A percentile compares a stretch with the other conserved stretches of the same genome.
Evolutionary conservation across 2,329 filamentous ascomycete genomes (phyloP).

Genomic region (Phyllosticta capitalensis): DNA sequence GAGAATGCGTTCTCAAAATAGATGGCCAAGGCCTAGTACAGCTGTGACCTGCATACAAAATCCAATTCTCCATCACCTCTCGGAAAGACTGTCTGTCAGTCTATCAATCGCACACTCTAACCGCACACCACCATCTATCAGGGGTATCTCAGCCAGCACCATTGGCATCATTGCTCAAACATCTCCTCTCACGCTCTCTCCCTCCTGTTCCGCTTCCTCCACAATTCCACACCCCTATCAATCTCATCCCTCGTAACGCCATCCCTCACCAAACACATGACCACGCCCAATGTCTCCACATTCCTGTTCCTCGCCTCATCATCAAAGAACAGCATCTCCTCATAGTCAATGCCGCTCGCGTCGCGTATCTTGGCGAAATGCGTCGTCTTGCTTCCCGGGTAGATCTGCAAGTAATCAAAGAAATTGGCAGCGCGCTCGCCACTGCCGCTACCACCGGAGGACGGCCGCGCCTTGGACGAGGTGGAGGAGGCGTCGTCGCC

Average conservation of each 20-base stretch:
- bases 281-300: constrained; percentile 69
- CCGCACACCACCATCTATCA: not conserved
- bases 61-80: not conserved
- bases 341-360: constrained; percentile 59
- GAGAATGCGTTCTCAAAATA: not conserved
- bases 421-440: constrained; percentile 35
- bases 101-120: too few relatives aligned
- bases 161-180: not conserved
- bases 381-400: constrained; percentile 70
- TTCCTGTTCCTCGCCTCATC: constrained; percentile 82
- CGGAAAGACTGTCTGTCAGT: not conserved
- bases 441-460: constrained; percentile 1
- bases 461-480: not conserved
- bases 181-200: not conserved
- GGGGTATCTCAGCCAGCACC: not conserved
- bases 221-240: constrained; percentile 68
- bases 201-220: constrained; percentile 62
- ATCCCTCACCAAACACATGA: constrained; percentile 72
- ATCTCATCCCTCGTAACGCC: constrained; percentile 70
- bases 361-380: constrained; percentile 71
- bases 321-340: constrained; percentile 93
- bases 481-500: constrained; percentile 45
- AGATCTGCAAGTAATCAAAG: constrained; percentile 52
- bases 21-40: not conserved
- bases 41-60: not conserved